phyloP scores from a whole-genome alignment of 345 rosid species.

The Draba incana region DNA sequence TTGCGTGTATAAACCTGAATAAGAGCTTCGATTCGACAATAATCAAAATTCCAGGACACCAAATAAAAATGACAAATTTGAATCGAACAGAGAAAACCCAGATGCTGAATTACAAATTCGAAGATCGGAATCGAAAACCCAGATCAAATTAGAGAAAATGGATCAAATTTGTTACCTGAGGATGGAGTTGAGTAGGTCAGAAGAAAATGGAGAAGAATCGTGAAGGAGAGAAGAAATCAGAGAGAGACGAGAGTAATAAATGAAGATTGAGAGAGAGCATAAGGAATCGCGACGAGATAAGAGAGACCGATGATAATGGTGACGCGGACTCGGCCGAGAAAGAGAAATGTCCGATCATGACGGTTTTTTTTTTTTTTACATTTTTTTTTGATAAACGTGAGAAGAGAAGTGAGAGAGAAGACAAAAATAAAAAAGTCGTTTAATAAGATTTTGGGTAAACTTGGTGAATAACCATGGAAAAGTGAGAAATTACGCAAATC shows the following conservation, averaged over 20 bases:
- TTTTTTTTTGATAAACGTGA: conserved; percentile 15
- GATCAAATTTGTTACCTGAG: conserved; percentile 30
- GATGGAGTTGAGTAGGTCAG: not conserved
- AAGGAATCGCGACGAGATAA: conserved; percentile 44
- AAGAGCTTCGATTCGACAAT: conserved; percentile 5
- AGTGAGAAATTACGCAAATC: conserved; percentile 31
- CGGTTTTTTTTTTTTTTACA: conserved; percentile 25
- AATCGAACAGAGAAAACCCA: conserved; percentile 16
- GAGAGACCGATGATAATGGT: conserved; percentile 32
- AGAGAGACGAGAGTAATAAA: not conserved
- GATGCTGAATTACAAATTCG: not conserved
- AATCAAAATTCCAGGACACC: not conserved
- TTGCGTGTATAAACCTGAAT: not conserved
- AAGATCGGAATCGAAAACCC: not conserved
- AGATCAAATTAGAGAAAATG: conserved; percentile 17
- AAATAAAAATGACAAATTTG: not conserved
- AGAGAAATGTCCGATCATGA: conserved; percentile 34
- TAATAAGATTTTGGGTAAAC: conserved; percentile 43
- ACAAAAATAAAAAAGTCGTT: conserved; percentile 1
- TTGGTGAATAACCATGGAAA: no score
- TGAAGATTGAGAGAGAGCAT: not conserved
- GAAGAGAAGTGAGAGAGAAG: no score
- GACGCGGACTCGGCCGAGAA: conserved; percentile 41
- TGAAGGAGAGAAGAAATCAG: conserved; percentile 41
- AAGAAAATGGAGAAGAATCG: conserved; percentile 31